Percentiles rank a stretch among this genome's conserved stretches.
Conservation (phyloP, 1,284 basidiomycete species). For the Ceratobasidium sp. region DNA sequence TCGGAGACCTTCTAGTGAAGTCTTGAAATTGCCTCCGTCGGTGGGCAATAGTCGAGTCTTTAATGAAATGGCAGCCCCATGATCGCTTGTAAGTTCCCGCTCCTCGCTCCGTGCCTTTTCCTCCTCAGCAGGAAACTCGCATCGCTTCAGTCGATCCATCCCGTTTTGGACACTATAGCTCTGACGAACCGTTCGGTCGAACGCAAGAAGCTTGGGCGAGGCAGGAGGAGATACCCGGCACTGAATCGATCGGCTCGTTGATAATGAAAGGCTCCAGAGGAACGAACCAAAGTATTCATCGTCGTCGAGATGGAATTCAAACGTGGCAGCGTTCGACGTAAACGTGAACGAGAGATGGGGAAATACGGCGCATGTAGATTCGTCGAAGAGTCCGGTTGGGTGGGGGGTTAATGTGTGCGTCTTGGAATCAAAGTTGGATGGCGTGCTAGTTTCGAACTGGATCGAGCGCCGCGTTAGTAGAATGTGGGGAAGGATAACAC, state of each 20-base stretch:
- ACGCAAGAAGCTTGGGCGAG: slow-evolving; percentile 18
- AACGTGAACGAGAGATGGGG: slow-evolving; percentile 22
- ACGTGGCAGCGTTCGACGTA: slow-evolving; percentile 5
- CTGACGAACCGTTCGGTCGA: slow-evolving; percentile 15
- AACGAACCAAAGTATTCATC: slow-evolving; percentile 37
- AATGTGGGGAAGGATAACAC: slow-evolving; percentile 2
- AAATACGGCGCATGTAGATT: neutral
- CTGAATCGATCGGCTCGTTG: slow-evolving; percentile 16
- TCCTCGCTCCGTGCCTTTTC: neutral
- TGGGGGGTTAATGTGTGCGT: slow-evolving; percentile 2
- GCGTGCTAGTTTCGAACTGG: slow-evolving; percentile 31
- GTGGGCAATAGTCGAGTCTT: neutral
- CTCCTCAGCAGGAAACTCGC: slow-evolving; percentile 3
- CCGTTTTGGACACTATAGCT: slow-evolving; percentile 14
- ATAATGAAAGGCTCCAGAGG: slow-evolving; percentile 16
- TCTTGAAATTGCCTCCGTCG: slow-evolving; percentile 1
- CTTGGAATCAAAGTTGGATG: neutral
- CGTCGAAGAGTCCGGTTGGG: neutral
- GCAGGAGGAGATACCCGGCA: slow-evolving; percentile 35
- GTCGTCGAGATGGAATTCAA: slow-evolving; percentile 23
- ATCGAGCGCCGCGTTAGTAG: neutral
- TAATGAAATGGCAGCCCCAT: slow-evolving; percentile 3
- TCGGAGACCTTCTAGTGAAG: slow-evolving; percentile 2
- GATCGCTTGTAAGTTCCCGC: slow-evolving; percentile 6
- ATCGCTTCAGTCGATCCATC: neutral